phyloP scores from a whole-genome alignment of 1,284 basidiomycete species.

The Cryptococcus sp. region DNA sequence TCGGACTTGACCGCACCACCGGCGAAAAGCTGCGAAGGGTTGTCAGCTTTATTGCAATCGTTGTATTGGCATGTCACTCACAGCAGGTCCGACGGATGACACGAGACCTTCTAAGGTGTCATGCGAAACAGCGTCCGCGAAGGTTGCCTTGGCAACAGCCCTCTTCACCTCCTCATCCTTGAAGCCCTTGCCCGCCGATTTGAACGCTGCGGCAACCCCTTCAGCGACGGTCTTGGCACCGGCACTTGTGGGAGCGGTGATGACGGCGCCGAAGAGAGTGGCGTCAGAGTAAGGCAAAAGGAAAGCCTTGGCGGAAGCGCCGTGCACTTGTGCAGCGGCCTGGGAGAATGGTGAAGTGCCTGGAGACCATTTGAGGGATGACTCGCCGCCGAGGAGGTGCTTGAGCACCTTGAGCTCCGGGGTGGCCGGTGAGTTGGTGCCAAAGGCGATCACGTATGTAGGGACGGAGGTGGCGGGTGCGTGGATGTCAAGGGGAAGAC shows the following conservation, averaged over 20 bases:
- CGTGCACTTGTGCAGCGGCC: slow-evolving; percentile 51
- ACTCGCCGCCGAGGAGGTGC: slow-evolving; percentile 68
- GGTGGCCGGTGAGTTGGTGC: slow-evolving; percentile 62
- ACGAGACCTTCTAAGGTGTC: slow-evolving; percentile 74
- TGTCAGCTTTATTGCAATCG: not conserved
- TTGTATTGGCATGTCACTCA: slow-evolving; percentile 8
- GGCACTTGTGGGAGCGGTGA: slow-evolving; percentile 55
- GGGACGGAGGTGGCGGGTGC: slow-evolving; percentile 59
- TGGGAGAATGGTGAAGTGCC: slow-evolving; percentile 69
- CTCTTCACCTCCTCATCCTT: slow-evolving; percentile 72
- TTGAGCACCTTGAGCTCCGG: slow-evolving; percentile 74
- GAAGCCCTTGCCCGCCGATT: slow-evolving; percentile 62
- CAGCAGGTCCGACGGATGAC: slow-evolving; percentile 57
- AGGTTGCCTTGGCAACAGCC: slow-evolving; percentile 84
- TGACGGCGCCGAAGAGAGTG: slow-evolving; percentile 75
- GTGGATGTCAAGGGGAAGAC: slow-evolving; percentile 62
- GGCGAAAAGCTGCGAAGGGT: slow-evolving; percentile 12
- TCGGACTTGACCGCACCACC: slow-evolving; percentile 16
- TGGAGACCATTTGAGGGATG: slow-evolving; percentile 82
- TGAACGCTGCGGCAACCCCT: slow-evolving; percentile 67
- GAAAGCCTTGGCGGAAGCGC: slow-evolving; percentile 66
- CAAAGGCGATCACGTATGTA: slow-evolving; percentile 81
- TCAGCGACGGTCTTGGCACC: slow-evolving; percentile 58
- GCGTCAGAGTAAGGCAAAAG: slow-evolving; percentile 88
- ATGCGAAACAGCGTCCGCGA: slow-evolving; percentile 67